phyloP scores from a whole-genome alignment of 208 protist genomes.

The Crithidia sp. region DNA sequence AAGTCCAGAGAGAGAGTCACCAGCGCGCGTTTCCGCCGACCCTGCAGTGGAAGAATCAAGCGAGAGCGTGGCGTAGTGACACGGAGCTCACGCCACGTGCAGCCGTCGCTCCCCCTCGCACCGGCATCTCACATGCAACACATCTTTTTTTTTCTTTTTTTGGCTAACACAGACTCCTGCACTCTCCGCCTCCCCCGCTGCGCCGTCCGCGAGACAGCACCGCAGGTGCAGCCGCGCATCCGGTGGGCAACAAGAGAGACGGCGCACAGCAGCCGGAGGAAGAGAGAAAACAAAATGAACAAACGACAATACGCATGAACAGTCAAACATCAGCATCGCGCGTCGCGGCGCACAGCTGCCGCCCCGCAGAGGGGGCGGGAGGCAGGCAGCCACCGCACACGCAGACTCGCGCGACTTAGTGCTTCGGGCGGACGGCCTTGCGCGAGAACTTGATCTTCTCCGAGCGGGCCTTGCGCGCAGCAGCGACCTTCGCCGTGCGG shows the following conservation, averaged over 20 bases:
- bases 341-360: background rate
- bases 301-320: constrained; percentile 3
- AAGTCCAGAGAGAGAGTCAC: too few species aligned
- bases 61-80: too few species aligned
- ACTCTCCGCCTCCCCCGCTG: background rate
- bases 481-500: constrained; percentile 68
- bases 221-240: too few species aligned
- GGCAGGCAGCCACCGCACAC: background rate
- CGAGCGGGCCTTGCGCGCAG: constrained; percentile 83
- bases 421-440: constrained; percentile 78
- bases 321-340: constrained; percentile 10
- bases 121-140: too few species aligned
- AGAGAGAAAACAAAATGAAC: background rate
- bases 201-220: too few species aligned
- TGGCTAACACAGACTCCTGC: background rate
- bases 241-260: too few species aligned
- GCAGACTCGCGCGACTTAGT: constrained; percentile 27
- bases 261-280: background rate
- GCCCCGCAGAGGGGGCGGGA: too few species aligned
- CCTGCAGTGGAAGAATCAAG: too few species aligned
- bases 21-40: too few species aligned
- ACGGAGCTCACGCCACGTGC: too few species aligned
- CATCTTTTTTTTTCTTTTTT: background rate
- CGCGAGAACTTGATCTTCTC: constrained; percentile 73
- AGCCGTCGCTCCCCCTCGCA: too few species aligned